phyloP scores from a whole-genome alignment of 805 yeast species.

The Blastobotrys muscicola region DNA sequence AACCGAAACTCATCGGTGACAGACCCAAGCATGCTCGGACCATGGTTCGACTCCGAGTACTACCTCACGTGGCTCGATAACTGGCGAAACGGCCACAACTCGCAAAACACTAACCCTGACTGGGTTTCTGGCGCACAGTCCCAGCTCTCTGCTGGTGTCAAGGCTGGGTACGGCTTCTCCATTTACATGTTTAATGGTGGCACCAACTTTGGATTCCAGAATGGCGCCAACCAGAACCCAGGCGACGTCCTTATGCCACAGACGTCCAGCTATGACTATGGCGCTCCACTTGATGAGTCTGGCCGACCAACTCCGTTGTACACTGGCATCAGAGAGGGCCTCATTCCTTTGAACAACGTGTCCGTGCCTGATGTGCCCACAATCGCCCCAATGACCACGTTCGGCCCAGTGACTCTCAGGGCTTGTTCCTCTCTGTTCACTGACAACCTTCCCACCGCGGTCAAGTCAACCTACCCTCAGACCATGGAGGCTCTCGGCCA shows the following conservation, averaged over 20 bases:
- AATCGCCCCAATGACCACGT: not conserved
- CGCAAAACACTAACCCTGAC: not conserved
- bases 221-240: not conserved
- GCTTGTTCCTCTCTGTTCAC: slow-evolving; percentile 1
- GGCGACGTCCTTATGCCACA: not conserved
- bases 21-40: not conserved
- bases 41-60: slow-evolving; percentile 1
- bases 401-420: not conserved
- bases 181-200: slow-evolving; percentile 4
- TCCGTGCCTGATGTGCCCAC: not conserved
- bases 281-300: slow-evolving; percentile 6
- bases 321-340: not conserved
- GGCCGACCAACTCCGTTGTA: slow-evolving; percentile 3
- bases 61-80: slow-evolving; percentile 4
- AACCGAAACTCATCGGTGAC: not conserved
- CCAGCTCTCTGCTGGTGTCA: too few species aligned
- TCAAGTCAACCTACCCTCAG: not conserved
- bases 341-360: not conserved
- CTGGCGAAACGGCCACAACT: slow-evolving; percentile 1
- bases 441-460: not conserved
- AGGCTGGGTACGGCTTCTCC: not conserved
- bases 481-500: slow-evolving; percentile 5
- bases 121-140: not conserved
- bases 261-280: slow-evolving; percentile 3
- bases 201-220: slow-evolving; percentile 5